phyloP scores from a whole-genome alignment of 306 rosid genomes.

The Arachis hypogaea region DNA sequence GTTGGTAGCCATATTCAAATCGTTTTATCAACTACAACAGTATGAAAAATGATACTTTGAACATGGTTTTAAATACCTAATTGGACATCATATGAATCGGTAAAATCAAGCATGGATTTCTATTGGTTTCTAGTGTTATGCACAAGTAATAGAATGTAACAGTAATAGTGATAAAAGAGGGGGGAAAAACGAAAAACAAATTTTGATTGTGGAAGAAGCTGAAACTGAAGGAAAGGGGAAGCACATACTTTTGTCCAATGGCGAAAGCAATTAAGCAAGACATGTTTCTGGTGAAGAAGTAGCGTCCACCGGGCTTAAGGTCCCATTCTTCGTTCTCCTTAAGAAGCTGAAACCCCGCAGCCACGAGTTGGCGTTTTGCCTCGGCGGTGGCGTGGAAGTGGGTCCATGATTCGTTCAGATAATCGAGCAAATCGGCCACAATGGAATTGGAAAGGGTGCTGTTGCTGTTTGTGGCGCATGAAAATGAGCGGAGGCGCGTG shows the following conservation, averaged over 20 bases:
- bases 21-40: neutral
- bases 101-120: too few species aligned
- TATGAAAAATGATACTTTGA: neutral
- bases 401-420: constrained; percentile 94
- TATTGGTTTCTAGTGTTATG: too few species aligned
- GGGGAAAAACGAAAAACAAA: too few species aligned
- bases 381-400: constrained; percentile 98
- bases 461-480: neutral
- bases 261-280: constrained; percentile 90
- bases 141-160: too few species aligned
- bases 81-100: too few species aligned
- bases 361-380: constrained; percentile 77
- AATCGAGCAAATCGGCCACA: constrained; percentile 75
- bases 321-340: constrained; percentile 86
- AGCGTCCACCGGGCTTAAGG: constrained; percentile 90
- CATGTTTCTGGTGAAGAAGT: constrained; percentile 93
- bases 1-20: too few species aligned
- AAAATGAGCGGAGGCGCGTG: constrained; percentile 44
- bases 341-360: constrained; percentile 78
- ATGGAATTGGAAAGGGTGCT: constrained; percentile 50
- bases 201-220: neutral
- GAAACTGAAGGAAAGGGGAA: neutral
- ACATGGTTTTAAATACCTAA: too few species aligned
- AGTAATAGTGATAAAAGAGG: too few species aligned
- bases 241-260: constrained; percentile 66